These are phyloP conservation scores for Leccinum longicurvipes DNA, from an alignment of 768 basidiomycete genomes.

Conservation along the genomic window DNA sequence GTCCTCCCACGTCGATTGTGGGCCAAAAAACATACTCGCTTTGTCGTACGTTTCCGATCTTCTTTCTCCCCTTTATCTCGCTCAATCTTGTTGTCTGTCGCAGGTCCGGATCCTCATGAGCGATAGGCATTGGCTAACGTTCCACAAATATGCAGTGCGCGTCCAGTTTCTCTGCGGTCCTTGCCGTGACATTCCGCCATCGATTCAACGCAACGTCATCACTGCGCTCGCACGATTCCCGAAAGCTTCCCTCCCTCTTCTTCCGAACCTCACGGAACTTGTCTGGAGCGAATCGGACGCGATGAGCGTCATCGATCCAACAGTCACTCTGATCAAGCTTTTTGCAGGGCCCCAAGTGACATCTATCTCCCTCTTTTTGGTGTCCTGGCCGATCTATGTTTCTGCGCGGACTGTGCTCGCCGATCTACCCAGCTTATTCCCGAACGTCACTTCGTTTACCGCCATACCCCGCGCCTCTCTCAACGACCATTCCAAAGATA, in stretches of 20 bases:
- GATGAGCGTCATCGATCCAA: background rate
- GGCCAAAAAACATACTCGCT: conserved; percentile 2
- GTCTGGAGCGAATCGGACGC: conserved; percentile 5
- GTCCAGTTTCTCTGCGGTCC: conserved; percentile 12
- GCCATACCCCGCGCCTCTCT: conserved; percentile 6
- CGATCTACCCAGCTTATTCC: conserved; percentile 5
- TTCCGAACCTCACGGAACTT: conserved; percentile 16
- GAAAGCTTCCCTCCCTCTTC: conserved; percentile 8
- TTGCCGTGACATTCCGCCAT: conserved; percentile 1
- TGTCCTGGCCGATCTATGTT: conserved; percentile 4
- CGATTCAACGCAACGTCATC: conserved; percentile 3
- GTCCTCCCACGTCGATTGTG: conserved; percentile 11
- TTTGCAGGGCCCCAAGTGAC: conserved; percentile 10
- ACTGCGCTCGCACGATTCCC: conserved; percentile 8
- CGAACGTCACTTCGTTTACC: conserved; percentile 18
- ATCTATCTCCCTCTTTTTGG: conserved; percentile 2
- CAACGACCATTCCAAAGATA: conserved; percentile 5
- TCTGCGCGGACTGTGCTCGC: background rate
- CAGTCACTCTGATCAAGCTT: conserved; percentile 9
- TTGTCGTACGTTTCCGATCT: conserved; percentile 6
- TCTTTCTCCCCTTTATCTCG: too few relatives aligned
- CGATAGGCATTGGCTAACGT: conserved; percentile 14
- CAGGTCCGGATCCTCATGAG: conserved; percentile 10
- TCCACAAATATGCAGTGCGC: conserved; percentile 13
- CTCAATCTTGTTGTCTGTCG: background rate